Conservation (phyloP, 2,329 filamentous ascomycete genomes). For the Tolypocladium cylindrosporum region DNA sequence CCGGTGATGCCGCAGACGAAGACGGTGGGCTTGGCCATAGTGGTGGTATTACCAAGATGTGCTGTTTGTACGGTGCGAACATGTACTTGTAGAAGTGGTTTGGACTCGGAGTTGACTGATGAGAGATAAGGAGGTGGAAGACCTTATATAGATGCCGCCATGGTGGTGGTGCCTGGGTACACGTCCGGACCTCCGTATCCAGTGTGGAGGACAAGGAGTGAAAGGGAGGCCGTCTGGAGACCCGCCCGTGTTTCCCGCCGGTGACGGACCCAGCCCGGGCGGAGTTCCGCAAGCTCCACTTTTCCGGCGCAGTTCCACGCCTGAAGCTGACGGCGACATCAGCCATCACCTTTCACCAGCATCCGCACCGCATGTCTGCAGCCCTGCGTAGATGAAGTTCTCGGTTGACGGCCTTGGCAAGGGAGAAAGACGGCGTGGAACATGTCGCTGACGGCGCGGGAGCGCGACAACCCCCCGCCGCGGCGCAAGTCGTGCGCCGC, state of each 20-base stretch:
- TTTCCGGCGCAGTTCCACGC: constrained; percentile 6
- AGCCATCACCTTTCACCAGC: background rate
- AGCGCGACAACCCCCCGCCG: constrained; percentile 33
- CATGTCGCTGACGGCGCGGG: constrained; percentile 21
- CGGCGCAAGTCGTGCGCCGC: constrained; percentile 46
- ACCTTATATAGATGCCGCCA: background rate
- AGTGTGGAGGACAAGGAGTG: background rate
- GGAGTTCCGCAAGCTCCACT: constrained; percentile 18
- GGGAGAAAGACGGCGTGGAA: background rate
- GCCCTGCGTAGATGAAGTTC: background rate
- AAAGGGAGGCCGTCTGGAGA: constrained; percentile 3
- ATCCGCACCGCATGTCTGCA: background rate
- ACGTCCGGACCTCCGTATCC: background rate
- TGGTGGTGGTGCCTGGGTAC: background rate
- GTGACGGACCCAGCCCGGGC: constrained; percentile 5
- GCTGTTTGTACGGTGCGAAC: too few relatives aligned
- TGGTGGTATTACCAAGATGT: constrained; percentile 4
- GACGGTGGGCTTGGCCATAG: constrained; percentile 17
- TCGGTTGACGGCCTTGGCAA: background rate
- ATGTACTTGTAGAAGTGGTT: too few relatives aligned
- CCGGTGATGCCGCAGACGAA: constrained; percentile 32
- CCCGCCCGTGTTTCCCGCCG: background rate
- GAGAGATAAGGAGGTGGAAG: background rate
- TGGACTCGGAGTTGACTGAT: background rate
- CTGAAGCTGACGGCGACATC: background rate